Evolutionary conservation across 345 rosid genomes (phyloP).

Genomic region (Eucalyptus paniculata): DNA sequence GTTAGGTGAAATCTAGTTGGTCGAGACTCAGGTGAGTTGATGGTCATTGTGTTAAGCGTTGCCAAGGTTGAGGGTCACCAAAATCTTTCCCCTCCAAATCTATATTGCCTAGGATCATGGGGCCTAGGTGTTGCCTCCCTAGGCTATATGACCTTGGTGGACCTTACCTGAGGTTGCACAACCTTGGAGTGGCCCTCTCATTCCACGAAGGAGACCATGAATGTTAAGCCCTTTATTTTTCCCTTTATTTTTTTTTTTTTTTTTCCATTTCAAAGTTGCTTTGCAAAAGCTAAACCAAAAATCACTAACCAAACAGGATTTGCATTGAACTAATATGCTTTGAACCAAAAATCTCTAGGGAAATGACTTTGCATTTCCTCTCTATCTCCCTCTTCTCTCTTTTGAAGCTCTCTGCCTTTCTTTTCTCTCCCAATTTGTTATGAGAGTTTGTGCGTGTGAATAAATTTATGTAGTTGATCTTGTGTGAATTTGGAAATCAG

Average conservation of each 20-base stretch:
- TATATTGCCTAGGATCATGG: neutral
- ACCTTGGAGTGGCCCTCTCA: neutral
- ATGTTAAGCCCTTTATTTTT: neutral
- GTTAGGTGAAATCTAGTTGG: neutral
- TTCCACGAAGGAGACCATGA: neutral
- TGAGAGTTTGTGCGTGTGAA: neutral
- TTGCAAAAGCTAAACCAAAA: neutral
- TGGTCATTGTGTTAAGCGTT: accelerated
- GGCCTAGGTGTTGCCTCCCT: neutral
- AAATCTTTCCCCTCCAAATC: neutral
- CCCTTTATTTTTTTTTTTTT: neutral
- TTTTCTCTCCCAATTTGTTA: accelerated
- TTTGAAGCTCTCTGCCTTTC: neutral
- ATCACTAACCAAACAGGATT: neutral
- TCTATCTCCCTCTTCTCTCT: neutral
- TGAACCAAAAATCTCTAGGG: neutral
- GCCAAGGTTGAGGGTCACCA: accelerated
- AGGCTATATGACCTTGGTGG: neutral
- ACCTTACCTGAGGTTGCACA: neutral
- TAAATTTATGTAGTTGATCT: neutral
- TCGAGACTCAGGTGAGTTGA: neutral
- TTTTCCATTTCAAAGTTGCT: neutral
- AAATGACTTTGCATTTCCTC: neutral
- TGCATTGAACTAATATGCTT: accelerated
- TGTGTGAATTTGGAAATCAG: neutral